Percentiles rank a stretch among this genome's conserved stretches.
Conservation (phyloP, 176 grass and related monocot genomes). For the Aegilops tauschii region DNA sequence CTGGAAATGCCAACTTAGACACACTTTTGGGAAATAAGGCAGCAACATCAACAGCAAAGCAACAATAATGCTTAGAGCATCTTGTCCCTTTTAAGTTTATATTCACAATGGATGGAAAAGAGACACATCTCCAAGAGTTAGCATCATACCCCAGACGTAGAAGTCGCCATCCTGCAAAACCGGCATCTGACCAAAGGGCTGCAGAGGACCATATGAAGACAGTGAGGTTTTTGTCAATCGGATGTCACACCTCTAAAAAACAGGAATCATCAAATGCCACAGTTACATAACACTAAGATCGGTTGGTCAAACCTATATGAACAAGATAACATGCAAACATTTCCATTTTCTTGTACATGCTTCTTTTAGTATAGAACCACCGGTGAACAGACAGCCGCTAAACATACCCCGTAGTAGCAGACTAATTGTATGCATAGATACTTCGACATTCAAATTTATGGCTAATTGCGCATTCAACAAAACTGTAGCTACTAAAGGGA, state of each 20-base stretch:
- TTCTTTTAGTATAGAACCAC: neutral
- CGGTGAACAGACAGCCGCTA: neutral
- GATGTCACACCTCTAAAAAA: constrained; percentile 1
- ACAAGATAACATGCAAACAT: neutral
- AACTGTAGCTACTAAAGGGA: neutral
- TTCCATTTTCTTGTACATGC: neutral
- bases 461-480: neutral
- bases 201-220: constrained; percentile 10
- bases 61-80: neutral
- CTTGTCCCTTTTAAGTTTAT: neutral
- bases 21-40: neutral
- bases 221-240: neutral
- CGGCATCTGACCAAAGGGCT: constrained; percentile 71
- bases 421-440: neutral
- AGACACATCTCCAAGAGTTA: neutral
- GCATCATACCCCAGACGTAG: constrained; percentile 41
- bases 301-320: neutral
- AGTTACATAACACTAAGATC: neutral
- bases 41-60: neutral
- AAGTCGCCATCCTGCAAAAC: constrained; percentile 65
- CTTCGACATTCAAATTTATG: neutral
- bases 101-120: neutral
- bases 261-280: neutral
- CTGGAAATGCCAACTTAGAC: neutral
- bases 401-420: neutral